These are phyloP conservation scores for Kazachstania sp. DNA, from an alignment of 1,139 yeast species.

Conservation along the genomic window DNA sequence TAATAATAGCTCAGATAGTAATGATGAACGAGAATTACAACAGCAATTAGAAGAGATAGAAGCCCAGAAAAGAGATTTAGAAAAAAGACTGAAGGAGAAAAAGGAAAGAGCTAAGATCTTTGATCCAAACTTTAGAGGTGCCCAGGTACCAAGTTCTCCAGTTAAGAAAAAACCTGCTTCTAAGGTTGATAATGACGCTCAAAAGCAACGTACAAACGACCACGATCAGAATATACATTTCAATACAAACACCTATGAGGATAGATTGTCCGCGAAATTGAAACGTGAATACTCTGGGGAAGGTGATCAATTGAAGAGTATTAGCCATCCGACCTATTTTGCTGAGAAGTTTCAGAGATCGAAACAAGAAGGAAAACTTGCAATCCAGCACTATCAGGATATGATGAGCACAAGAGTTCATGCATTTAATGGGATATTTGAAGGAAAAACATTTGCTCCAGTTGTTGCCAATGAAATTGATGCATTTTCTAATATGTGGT, in stretches of 20 bases:
- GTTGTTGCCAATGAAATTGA: slow-evolving; percentile 31
- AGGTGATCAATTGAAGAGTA: slow-evolving; percentile 2
- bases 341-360: slow-evolving; percentile 25
- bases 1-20: slow-evolving; percentile 23
- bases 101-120: slow-evolving; percentile 10
- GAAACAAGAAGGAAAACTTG: slow-evolving; percentile 18
- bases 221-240: neutral
- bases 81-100: slow-evolving; percentile 16
- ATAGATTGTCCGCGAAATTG: neutral
- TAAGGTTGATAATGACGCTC: neutral
- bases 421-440: slow-evolving; percentile 27
- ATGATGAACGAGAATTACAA: slow-evolving; percentile 18
- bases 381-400: slow-evolving; percentile 15
- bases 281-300: slow-evolving; percentile 2
- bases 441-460: slow-evolving; percentile 18
- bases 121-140: slow-evolving; percentile 19
- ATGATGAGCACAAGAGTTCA: slow-evolving; percentile 32
- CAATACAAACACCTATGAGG: slow-evolving; percentile 8
- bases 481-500: slow-evolving; percentile 31
- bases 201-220: neutral
- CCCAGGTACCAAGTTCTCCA: slow-evolving; percentile 25
- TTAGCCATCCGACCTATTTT: slow-evolving; percentile 29
- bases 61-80: slow-evolving; percentile 18
- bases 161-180: slow-evolving; percentile 5
- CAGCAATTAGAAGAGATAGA: slow-evolving; percentile 25